A percentile compares a stretch with the other conserved stretches of the same genome.
phyloP scores from a whole-genome alignment of 768 basidiomycete species.

The Tephrocybe sp. region DNA sequence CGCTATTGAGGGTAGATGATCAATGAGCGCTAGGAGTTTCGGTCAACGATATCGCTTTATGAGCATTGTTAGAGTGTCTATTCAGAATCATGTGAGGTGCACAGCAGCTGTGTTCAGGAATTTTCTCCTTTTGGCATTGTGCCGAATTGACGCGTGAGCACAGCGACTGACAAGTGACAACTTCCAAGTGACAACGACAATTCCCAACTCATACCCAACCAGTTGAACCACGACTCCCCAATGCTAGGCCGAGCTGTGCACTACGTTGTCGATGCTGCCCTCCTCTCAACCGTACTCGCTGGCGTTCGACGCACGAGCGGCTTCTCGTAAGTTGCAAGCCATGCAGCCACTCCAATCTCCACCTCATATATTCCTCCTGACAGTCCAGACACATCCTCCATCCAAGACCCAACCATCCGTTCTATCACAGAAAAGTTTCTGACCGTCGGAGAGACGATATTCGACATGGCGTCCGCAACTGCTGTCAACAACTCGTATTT shows the following conservation, averaged over 20 bases:
- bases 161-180: too few species aligned
- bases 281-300: constrained; percentile 86
- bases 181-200: too few species aligned
- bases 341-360: constrained; percentile 1
- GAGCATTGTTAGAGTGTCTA: too few species aligned
- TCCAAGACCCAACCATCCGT: constrained; percentile 77
- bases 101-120: too few species aligned
- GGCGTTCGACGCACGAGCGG: constrained; percentile 90
- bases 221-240: too few species aligned
- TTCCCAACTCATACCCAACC: too few species aligned
- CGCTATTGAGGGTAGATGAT: too few species aligned
- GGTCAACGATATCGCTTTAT: too few species aligned
- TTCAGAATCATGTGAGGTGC: too few species aligned
- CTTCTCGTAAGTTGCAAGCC: constrained; percentile 66
- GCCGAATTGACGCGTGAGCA: too few species aligned
- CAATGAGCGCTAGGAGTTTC: too few species aligned
- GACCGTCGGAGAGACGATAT: constrained; percentile 83
- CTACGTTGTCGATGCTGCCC: constrained; percentile 79
- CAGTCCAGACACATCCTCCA: constrained; percentile 64
- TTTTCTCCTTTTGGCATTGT: too few species aligned
- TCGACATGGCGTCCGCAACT: constrained; percentile 79
- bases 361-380: constrained; percentile 5
- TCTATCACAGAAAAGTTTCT: constrained; percentile 80
- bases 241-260: constrained; percentile 73
- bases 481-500: constrained; percentile 89